Conservation (phyloP, 352 stramenopile species). For the Phytophthora tentaculata region DNA sequence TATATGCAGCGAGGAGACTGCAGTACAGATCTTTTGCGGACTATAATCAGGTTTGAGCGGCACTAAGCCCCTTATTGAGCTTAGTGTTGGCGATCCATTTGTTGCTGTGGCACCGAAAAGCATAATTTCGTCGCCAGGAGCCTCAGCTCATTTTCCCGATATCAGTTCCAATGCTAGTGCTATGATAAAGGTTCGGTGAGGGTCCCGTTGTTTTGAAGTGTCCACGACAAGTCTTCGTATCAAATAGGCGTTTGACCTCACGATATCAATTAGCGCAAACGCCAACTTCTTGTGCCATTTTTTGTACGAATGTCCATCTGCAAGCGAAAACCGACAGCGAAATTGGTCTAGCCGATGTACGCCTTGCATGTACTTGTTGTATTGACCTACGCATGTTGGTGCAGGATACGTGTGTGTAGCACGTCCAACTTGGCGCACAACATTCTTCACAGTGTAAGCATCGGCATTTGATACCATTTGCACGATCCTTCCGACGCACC, state of each 20-base stretch:
- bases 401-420: conserved; percentile 4
- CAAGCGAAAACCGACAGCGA: conserved; percentile 11
- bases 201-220: no score
- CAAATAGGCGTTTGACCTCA: conserved; percentile 2
- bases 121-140: no score
- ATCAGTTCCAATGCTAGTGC: conserved; percentile 14
- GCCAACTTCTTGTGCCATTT: conserved; percentile 26
- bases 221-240: no score
- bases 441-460: conserved; percentile 21
- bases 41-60: not conserved
- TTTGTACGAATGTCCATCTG: conserved; percentile 12
- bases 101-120: conserved; percentile 1
- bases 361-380: conserved; percentile 19
- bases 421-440: conserved; percentile 15
- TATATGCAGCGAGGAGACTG: conserved; percentile 2
- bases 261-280: conserved; percentile 17
- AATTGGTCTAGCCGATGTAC: conserved; percentile 20
- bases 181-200: conserved; percentile 14
- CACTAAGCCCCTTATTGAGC: not conserved
- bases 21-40: conserved; percentile 7
- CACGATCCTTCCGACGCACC: conserved; percentile 33
- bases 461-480: no score
- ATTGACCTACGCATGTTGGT: conserved; percentile 15
- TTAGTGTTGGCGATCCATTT: not conserved
- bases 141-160: conserved; percentile 12